Evolutionary conservation across 306 rosid genomes (phyloP), one percentile per base, ranked within the genome.

Genomic region (Ormosia emarginata): DNA sequence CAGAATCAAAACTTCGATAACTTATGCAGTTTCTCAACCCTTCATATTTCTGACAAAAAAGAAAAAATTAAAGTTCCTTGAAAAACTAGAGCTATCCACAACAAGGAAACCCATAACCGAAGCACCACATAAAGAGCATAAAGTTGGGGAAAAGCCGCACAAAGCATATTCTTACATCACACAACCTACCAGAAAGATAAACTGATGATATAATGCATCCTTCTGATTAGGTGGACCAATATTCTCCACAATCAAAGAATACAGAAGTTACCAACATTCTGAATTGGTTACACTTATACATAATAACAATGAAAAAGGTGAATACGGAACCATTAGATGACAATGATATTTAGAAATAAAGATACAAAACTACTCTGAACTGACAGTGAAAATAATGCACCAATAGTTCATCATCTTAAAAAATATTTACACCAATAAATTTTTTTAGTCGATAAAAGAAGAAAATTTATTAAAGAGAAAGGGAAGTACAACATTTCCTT

Each of bases 1-100:
- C 67, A 84, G 84, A 80, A 77, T 84, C 77, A 81, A 67, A 74
- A 81, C 79, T 71, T 76, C 24, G 81, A 47, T 72, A 57, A 80
- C 78, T 66, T 83, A 72, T 5, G 78, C 80, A 80, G 74, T 75
- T 80, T 70, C 83, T 47, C 84, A 74, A 74, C 62, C 71, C 57
- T 86, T 82, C 80, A 75, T 62, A 75, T 64, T 82, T 74, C 84
- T 68, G 74, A 63, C 24, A 24, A 24, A 24, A 24, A 68, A 24
- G 24, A 67, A 73, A 55, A 81, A 81, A 68, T 79, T 52, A 17
- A 56, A 84, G 66, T 46, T 79, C 81, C 83, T 73, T 79, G 41
- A 77, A 82, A 82, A 67, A 40, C 73, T 50, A 86, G 53, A 62
- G 53, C 79, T 71, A 86, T 67, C 84, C 80, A 79, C 79, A 74